Conservation (phyloP, 78 protist genomes). For the Mantamonas sphyraenae region DNA sequence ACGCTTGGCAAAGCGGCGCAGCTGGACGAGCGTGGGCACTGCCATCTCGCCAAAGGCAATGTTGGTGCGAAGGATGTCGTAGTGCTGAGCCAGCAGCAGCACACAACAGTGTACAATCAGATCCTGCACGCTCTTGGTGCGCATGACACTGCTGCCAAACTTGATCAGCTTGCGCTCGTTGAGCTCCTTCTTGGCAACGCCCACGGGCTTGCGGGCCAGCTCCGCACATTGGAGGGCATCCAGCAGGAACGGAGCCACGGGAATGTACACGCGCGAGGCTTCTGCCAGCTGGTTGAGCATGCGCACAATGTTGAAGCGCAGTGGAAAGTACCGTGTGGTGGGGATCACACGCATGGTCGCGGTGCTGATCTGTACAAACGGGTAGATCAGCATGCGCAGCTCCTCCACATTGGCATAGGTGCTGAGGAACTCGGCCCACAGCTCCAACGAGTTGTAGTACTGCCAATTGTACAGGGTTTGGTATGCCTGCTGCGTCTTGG, state of each 20-base stretch:
- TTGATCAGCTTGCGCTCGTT: constrained; percentile 32
- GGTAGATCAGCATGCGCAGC: constrained; percentile 32
- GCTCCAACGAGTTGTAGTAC: constrained; percentile 52
- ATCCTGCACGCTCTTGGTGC: constrained; percentile 24
- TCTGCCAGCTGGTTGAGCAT: constrained; percentile 33
- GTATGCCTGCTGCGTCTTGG: background rate
- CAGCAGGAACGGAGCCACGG: constrained; percentile 35
- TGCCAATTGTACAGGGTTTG: constrained; percentile 79
- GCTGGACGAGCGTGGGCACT: constrained; percentile 22
- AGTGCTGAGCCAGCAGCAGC: constrained; percentile 33
- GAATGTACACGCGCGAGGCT: constrained; percentile 28
- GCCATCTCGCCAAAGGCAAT: constrained; percentile 77
- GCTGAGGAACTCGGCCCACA: constrained; percentile 58
- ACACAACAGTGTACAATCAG: background rate
- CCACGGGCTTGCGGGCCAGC: background rate
- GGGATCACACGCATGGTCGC: constrained; percentile 5
- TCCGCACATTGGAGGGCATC: constrained; percentile 6
- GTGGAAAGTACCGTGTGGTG: constrained; percentile 47
- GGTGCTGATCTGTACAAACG: constrained; percentile 46
- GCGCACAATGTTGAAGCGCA: constrained; percentile 44
- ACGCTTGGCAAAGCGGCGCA: background rate
- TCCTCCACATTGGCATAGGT: constrained; percentile 25
- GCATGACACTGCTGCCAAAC: background rate
- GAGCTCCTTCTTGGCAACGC: background rate
- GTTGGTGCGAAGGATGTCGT: constrained; percentile 11